Conservation (phyloP, 2,329 filamentous ascomycete species). For the Exophiala xenobiotica region DNA sequence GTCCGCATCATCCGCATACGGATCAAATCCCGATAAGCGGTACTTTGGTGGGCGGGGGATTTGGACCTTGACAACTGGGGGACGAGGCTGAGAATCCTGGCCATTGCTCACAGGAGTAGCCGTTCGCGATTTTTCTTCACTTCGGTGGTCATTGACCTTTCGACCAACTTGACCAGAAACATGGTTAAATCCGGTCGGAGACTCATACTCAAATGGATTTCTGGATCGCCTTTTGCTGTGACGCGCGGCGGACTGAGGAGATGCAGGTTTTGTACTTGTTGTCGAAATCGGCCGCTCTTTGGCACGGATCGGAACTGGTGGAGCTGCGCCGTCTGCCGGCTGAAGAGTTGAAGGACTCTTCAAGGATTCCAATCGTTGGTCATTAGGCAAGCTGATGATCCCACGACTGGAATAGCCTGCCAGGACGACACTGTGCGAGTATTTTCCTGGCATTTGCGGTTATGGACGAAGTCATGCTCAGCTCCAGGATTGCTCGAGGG, state of each 20-base stretch:
- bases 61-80: neutral
- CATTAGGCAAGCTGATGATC: conserved; percentile 16
- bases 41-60: neutral
- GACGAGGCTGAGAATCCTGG: conserved; percentile 1
- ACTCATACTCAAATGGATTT: no score
- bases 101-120: neutral
- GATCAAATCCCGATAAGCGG: neutral
- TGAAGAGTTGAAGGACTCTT: neutral
- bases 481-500: no score
- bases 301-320: conserved; percentile 1
- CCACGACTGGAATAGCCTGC: conserved; percentile 26
- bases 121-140: neutral
- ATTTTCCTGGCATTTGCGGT: conserved; percentile 30
- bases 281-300: no score
- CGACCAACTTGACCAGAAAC: neutral
- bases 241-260: no score
- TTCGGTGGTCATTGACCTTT: neutral
- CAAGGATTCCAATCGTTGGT: conserved; percentile 14
- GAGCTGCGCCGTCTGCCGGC: neutral
- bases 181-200: no score
- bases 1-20: neutral
- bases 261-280: no score
- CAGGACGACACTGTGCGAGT: conserved; percentile 30
- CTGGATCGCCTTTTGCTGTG: no score
- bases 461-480: no score